A percentile compares a stretch with the other conserved stretches of the same genome.
Conservation (phyloP, 176 grass and related monocot species). For the Luzula sylvatica region DNA sequence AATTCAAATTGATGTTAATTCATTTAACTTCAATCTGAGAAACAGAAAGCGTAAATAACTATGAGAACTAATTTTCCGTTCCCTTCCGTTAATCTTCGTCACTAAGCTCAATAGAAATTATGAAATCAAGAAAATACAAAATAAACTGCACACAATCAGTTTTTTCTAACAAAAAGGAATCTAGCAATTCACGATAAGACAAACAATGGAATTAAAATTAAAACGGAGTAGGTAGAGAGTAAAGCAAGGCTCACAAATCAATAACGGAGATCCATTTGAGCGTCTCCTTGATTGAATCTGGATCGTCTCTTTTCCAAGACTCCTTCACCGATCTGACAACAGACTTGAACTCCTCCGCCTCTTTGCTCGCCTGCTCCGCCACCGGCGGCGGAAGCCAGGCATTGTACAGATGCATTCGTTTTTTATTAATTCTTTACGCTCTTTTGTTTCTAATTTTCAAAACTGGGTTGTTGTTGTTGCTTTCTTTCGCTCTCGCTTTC, state of each 20-base stretch:
- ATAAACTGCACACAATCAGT: neutral
- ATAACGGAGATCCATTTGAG: constrained; percentile 94
- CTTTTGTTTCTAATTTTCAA: neutral
- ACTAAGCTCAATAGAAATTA: neutral
- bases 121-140: neutral
- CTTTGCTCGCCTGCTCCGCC: constrained; percentile 38
- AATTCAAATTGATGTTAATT: no score
- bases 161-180: constrained; percentile 7
- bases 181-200: neutral
- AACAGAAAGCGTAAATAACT: no score
- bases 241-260: constrained; percentile 43
- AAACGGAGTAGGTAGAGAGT: neutral
- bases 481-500: constrained; percentile 1
- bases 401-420: constrained; percentile 87
- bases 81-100: neutral
- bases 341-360: constrained; percentile 51
- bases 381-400: constrained; percentile 69
- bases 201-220: neutral
- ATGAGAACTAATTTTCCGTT: no score
- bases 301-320: constrained; percentile 46
- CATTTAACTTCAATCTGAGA: no score
- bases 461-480: neutral
- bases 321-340: constrained; percentile 42
- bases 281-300: constrained; percentile 59
- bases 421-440: neutral